Evolutionary conservation across 2,329 filamentous ascomycete genomes (phyloP).

Genomic region (Aspergillus luchuensis): DNA sequence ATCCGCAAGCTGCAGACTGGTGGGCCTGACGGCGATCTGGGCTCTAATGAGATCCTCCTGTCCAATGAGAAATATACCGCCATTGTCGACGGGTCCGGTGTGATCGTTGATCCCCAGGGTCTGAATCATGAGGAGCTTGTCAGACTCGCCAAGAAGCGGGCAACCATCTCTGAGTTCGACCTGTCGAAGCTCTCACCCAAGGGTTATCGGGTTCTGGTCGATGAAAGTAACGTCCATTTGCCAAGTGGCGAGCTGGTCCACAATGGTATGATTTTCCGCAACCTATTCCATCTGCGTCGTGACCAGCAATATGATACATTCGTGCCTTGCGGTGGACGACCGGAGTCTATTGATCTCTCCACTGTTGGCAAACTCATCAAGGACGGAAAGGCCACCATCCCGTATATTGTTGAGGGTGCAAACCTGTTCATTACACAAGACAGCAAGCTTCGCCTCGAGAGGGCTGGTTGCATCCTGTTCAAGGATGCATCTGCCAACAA

Average conservation of each 20-base stretch:
- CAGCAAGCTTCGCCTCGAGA: conserved; percentile 90
- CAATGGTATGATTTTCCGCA: conserved; percentile 95
- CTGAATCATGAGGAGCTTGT: conserved; percentile 80
- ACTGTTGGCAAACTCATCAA: conserved; percentile 85
- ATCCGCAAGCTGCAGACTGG: conserved; percentile 97
- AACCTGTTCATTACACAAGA: conserved; percentile 99
- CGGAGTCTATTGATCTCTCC: conserved; percentile 92
- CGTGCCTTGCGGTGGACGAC: conserved; percentile 93
- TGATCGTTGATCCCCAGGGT: conserved; percentile 89
- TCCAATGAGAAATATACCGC: conserved; percentile 94
- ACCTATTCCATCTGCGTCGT: conserved; percentile 90
- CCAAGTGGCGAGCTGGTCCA: conserved; percentile 82
- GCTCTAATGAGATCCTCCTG: conserved; percentile 95
- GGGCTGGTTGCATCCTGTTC: conserved; percentile 91
- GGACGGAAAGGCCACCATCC: conserved; percentile 82
- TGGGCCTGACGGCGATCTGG: conserved; percentile 92
- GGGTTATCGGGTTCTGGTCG: conserved; percentile 89
- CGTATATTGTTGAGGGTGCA: conserved; percentile 96
- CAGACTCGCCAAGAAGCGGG: conserved; percentile 79
- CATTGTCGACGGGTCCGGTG: conserved; percentile 94
- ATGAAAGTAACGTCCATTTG: conserved; percentile 85
- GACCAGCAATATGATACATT: conserved; percentile 80
- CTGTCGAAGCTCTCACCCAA: conserved; percentile 78
- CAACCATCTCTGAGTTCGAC: conserved; percentile 90
- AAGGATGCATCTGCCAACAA: conserved; percentile 99